Base-by-base conservation (phyloP, 2,329 filamentous ascomycete species). In the Phaeosphaeria sp. region DNA sequence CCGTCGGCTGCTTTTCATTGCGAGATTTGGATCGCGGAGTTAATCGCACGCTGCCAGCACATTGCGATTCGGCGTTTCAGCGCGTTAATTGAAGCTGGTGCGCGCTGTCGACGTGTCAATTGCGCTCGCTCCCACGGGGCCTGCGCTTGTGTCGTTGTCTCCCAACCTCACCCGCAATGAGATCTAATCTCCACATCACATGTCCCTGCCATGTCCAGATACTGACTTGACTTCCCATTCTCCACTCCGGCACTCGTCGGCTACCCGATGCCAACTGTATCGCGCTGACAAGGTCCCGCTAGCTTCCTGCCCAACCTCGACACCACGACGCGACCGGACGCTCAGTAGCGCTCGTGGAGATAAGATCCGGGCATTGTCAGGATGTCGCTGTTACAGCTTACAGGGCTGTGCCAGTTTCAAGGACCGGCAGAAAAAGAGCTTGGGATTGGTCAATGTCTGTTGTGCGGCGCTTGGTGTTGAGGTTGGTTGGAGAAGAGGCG, bases 341-440 rank as follows among this genome's bases (percentile, higher is more conserved):
- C 45, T 47, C 13, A n/a, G 43, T 20, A 39, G 42, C 50, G 18
- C 40, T 33, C 22, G 30, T 39, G 43, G 48, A n/a, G 5, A 17
- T 11, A 51, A 44, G 20, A 43, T 39, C 49, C 56, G 43, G 33
- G 40, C 27, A 50, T 45, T 52, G 49, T 42, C 24, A 30, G 45
- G 33, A 27, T n/a, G 43, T 51, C 44, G 49, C 30, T 55, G 58
- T 40, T 25, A 48, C 51, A 11, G 46, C 27, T 27, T 57, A 53
- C 70, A 68, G 60, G 69, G 67, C 64, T 61, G 62, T 67, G 67
- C 68, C 49, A 24, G 64, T 64, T 62, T 66, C 55, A 57, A 46
- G 44, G 57, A 45, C 48, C 55, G 70, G 69, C 70, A 73, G 67
- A 72, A 72, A 72, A 55, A 57, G 21, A n/a, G 18, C 1, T 9